Base-by-base conservation (phyloP, 768 basidiomycete species). In the Infundibulicybe gibba region DNA sequence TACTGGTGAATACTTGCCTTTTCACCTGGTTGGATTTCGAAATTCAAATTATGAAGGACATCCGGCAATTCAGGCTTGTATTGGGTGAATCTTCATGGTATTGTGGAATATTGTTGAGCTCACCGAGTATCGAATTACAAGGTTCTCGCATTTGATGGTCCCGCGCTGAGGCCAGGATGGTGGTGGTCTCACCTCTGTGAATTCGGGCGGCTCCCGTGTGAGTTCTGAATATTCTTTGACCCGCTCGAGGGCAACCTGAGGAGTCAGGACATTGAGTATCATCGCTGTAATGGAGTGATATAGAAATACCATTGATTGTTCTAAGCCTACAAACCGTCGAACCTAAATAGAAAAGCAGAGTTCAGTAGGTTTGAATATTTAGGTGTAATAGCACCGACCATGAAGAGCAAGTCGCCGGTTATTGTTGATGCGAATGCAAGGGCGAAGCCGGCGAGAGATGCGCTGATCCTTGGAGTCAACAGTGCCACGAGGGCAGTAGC, bases 181-280 rank as follows among this genome's bases (percentile, higher is more conserved):
- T 0, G 82, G 73, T 4, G 94, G 93, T n/a, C 91, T 72, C 3
- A 90, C 91, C 49, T 97, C 91, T 35, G 90, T 62, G 58, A 86
- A 90, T 61, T 97, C 94, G 1, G 92, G 74, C 6, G 85, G 76
- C 68, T 97, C 94, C 19, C 76, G 77, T 35, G 70, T 62, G 20
- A 94, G 66, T 53, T 92, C 88, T 5, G 91, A 87, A 61, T 87
- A 94, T 66, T 95, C 94, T 60, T 93, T 93, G 62, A 97, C 80
- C 43, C 94, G 86, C 62, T 94, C 92, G 32, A 92, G 68, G 31
- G 89, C 85, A 53, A 91, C 87, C 86, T 88, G 45, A 13, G 41
- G n/a, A n/a, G n/a, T n/a, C n/a, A n/a, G n/a, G 25, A 35, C 13
- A 45, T 33, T 47, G 9, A 44, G 37, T 19, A 19, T 3, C 47